A percentile compares a stretch with the other conserved stretches of the same genome.
Conservation (phyloP, 495 filamentous ascomycete genomes). For the Parathielavia hyrcaniae region DNA sequence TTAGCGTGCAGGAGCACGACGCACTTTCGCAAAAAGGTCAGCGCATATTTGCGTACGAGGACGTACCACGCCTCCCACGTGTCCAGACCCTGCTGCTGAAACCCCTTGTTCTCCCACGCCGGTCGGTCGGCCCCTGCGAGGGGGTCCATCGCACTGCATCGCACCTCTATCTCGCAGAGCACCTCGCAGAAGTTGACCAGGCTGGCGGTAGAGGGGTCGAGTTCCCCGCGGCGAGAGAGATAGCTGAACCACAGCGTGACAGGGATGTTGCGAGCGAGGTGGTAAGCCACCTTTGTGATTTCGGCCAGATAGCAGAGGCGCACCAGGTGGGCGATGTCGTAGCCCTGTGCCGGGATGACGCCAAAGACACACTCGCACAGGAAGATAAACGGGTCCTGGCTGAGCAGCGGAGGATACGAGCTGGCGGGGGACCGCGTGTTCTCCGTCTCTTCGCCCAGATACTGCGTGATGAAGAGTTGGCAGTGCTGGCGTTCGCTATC, state of each 20-base stretch:
- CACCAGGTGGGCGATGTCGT: constrained; percentile 76
- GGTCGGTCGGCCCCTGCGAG: constrained; percentile 7
- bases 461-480: constrained; percentile 63
- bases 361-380: constrained; percentile 71
- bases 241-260: constrained; percentile 36
- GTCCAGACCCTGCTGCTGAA: constrained; percentile 40
- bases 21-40: constrained; percentile 84
- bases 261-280: constrained; percentile 44
- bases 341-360: constrained; percentile 37
- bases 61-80: constrained; percentile 38
- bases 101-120: constrained; percentile 33
- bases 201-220: constrained; percentile 36
- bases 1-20: constrained; percentile 79
- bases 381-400: constrained; percentile 79
- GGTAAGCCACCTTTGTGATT: constrained; percentile 67
- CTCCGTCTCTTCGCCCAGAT: constrained; percentile 36
- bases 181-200: constrained; percentile 41
- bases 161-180: constrained; percentile 32
- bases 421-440: constrained; percentile 33
- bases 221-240: constrained; percentile 30
- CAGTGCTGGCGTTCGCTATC: constrained; percentile 67
- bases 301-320: constrained; percentile 89
- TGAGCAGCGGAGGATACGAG: constrained; percentile 60
- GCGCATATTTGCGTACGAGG: constrained; percentile 68
- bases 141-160: constrained; percentile 15